Percentiles rank a stretch among this genome's conserved stretches.
These are phyloP conservation scores for Boechera retrofracta DNA, from an alignment of 345 rosid species.

Conservation along the genomic window DNA sequence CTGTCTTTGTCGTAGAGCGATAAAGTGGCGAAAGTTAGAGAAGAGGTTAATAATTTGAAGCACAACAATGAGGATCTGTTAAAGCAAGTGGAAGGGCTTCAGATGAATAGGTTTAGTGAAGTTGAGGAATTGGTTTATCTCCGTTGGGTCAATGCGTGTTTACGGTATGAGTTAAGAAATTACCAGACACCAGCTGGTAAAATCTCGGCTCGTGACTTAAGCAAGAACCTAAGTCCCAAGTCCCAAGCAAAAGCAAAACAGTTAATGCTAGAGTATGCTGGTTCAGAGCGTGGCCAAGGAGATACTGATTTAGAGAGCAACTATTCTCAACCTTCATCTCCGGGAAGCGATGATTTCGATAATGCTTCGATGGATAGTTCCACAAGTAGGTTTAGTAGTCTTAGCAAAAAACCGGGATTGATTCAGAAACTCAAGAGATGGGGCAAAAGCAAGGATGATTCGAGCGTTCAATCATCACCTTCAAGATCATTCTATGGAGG, in stretches of 20 bases:
- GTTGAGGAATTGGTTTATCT: slow-evolving; percentile 98
- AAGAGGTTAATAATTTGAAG: slow-evolving; percentile 75
- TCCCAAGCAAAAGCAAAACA: slow-evolving; percentile 88
- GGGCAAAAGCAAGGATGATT: slow-evolving; percentile 91
- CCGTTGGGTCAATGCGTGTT: slow-evolving; percentile 99
- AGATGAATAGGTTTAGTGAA: slow-evolving; percentile 95
- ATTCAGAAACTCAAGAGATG: slow-evolving; percentile 88
- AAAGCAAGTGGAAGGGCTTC: slow-evolving; percentile 99
- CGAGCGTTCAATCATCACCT: slow-evolving; percentile 68
- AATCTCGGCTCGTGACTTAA: slow-evolving; percentile 90
- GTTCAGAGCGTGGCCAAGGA: slow-evolving; percentile 93
- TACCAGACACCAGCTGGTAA: slow-evolving; percentile 88
- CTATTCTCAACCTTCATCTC: slow-evolving; percentile 89
- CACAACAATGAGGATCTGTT: slow-evolving; percentile 83
- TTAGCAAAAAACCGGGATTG: slow-evolving; percentile 75
- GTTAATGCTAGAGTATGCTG: slow-evolving; percentile 87
- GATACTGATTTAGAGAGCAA: slow-evolving; percentile 92
- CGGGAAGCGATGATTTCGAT: slow-evolving; percentile 93
- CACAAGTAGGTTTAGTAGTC: slow-evolving; percentile 69
- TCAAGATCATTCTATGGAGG: slow-evolving; percentile 76
- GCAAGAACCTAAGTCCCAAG: slow-evolving; percentile 81
- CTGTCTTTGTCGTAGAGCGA: slow-evolving; percentile 55
- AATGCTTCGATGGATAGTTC: slow-evolving; percentile 86
- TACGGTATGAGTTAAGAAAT: slow-evolving; percentile 90
- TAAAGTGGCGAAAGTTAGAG: slow-evolving; percentile 75